Conservation (phyloP, 2,329 filamentous ascomycete genomes). For the Ophiosphaerella herpotricha region DNA sequence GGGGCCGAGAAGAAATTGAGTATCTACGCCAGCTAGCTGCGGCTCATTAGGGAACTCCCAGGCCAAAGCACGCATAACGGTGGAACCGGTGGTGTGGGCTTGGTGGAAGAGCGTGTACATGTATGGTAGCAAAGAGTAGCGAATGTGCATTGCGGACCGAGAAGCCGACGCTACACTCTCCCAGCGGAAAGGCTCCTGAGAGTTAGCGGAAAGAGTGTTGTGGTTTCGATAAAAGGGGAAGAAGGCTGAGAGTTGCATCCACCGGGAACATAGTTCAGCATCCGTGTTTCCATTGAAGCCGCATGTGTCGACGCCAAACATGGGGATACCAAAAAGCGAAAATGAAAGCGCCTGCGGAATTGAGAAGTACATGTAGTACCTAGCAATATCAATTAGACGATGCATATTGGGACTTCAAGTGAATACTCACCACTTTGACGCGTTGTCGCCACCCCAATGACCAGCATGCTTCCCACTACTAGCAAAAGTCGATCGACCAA, state of each 20-base stretch:
- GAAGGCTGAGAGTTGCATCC: constrained; percentile 75
- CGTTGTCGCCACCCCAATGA: constrained; percentile 80
- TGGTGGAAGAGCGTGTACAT: constrained; percentile 74
- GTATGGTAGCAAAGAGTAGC: constrained; percentile 74
- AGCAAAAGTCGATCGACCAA: constrained; percentile 80
- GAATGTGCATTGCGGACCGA: constrained; percentile 69
- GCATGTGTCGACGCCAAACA: constrained; percentile 68
- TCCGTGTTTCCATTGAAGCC: constrained; percentile 71
- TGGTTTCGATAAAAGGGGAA: constrained; percentile 82
- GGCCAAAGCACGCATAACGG: constrained; percentile 72
- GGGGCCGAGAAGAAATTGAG: constrained; percentile 72
- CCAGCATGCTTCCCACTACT: constrained; percentile 76
- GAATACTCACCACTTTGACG: constrained; percentile 66
- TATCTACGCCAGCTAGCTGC: constrained; percentile 66
- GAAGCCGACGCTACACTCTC: constrained; percentile 66
- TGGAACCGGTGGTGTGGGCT: constrained; percentile 68
- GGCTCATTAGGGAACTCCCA: constrained; percentile 79
- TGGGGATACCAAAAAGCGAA: constrained; percentile 74
- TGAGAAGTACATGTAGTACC: constrained; percentile 55
- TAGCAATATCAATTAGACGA: too few species aligned
- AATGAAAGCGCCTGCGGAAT: constrained; percentile 80
- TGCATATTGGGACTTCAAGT: constrained; percentile 51
- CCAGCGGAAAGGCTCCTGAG: constrained; percentile 77
- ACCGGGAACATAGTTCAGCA: constrained; percentile 72
- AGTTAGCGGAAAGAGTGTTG: constrained; percentile 63